Evolutionary conservation across 1,139 yeast genomes (phyloP).

Genomic region (Saccharomyces pastorianus): DNA sequence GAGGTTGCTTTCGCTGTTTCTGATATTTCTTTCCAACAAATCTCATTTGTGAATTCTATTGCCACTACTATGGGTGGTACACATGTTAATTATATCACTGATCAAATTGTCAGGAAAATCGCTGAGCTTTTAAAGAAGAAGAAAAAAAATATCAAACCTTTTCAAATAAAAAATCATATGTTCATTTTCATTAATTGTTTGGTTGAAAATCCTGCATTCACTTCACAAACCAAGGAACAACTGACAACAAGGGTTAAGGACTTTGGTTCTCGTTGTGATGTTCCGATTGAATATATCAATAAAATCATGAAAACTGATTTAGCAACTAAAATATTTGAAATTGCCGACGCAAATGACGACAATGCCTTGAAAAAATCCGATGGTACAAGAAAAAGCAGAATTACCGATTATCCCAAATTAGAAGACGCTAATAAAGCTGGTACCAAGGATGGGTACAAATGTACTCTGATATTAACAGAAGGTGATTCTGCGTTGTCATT

Average conservation of each 20-base stretch:
- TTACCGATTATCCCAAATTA: conserved; percentile 81
- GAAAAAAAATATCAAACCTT: conserved; percentile 65
- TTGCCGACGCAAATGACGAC: conserved; percentile 81
- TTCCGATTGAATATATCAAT: conserved; percentile 69
- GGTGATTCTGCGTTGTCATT: conserved; percentile 94
- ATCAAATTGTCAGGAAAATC: conserved; percentile 73
- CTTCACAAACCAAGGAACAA: conserved; percentile 96
- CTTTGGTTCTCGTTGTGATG: conserved; percentile 71
- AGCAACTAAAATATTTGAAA: conserved; percentile 71
- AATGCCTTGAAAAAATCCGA: conserved; percentile 83
- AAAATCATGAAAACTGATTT: conserved; percentile 72
- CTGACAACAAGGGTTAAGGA: conserved; percentile 81
- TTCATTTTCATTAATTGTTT: conserved; percentile 86
- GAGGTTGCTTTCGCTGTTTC: conserved; percentile 93
- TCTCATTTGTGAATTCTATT: conserved; percentile 93
- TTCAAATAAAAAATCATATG: conserved; percentile 84
- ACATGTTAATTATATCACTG: conserved; percentile 80
- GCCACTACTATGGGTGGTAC: conserved; percentile 98
- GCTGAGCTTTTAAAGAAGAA: conserved; percentile 65
- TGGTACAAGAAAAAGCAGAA: conserved; percentile 74
- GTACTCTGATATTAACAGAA: conserved; percentile 90
- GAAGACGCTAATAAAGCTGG: conserved; percentile 98
- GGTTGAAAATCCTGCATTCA: conserved; percentile 93
- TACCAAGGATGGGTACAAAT: conserved; percentile 80
- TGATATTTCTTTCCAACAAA: conserved; percentile 85